These are phyloP conservation scores for Sclerotiophoma versabilis DNA, from an alignment of 2,329 filamentous ascomycete genomes.

Conservation along the genomic window DNA sequence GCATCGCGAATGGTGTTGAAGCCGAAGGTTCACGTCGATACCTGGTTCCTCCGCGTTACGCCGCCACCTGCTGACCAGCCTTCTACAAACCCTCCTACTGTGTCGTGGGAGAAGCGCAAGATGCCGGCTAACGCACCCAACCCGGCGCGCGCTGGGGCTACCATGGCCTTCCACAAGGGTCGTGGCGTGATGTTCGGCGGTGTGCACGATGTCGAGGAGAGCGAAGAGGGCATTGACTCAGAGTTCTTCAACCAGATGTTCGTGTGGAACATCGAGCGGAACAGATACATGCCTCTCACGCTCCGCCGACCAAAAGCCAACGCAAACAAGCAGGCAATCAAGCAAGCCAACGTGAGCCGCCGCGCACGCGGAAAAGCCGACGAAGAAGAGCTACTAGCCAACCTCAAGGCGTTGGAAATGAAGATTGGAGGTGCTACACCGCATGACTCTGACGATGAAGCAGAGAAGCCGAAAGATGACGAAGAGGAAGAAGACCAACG, in stretches of 20 bases:
- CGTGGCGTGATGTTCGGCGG: constrained; percentile 93
- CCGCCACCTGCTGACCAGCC: constrained; percentile 73
- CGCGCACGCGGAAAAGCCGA: constrained; percentile 84
- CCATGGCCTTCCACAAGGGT: constrained; percentile 93
- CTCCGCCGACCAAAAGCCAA: constrained; percentile 76
- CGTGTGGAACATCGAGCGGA: constrained; percentile 94
- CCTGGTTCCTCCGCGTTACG: constrained; percentile 86
- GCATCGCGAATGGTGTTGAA: constrained; percentile 77
- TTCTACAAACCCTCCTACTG: constrained; percentile 69
- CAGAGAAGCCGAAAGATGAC: constrained; percentile 37
- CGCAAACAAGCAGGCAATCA: constrained; percentile 64
- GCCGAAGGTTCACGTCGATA: constrained; percentile 92
- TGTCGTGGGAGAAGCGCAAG: constrained; percentile 94
- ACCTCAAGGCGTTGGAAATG: constrained; percentile 83
- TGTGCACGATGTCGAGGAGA: constrained; percentile 90
- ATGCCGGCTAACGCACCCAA: constrained; percentile 87
- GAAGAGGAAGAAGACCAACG: constrained; percentile 61
- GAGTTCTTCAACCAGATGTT: constrained; percentile 95
- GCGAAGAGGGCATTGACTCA: constrained; percentile 93
- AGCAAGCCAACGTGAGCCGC: constrained; percentile 42
- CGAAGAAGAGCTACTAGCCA: constrained; percentile 87
- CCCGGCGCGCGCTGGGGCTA: constrained; percentile 83
- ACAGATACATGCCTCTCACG: constrained; percentile 86
- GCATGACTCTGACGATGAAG: constrained; percentile 46
- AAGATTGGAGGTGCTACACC: constrained; percentile 66